Conservation (phyloP, 2,329 filamentous ascomycete species). For the Ilyonectria sp. region DNA sequence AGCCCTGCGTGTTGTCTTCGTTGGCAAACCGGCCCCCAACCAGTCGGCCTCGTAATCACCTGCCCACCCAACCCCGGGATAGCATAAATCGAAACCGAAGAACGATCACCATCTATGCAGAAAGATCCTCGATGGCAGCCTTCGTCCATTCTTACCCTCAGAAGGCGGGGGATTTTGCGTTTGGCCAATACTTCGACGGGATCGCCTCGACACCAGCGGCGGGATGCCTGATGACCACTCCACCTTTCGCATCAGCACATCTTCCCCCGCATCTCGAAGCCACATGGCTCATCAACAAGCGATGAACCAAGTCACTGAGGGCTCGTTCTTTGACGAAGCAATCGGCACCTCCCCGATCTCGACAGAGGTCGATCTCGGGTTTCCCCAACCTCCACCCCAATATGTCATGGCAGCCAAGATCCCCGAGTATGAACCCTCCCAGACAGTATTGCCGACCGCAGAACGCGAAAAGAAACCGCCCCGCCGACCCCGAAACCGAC, state of each 20-base stretch:
- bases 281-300: conserved; percentile 36
- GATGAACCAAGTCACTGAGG: conserved; percentile 36
- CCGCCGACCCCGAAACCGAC: conserved; percentile 28
- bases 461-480: conserved; percentile 32
- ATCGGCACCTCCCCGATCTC: conserved; percentile 35
- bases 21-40: background rate
- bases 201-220: conserved; percentile 23
- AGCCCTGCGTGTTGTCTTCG: background rate
- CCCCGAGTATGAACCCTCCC: conserved; percentile 18
- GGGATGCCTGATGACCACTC: conserved; percentile 37
- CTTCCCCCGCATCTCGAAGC: conserved; percentile 19
- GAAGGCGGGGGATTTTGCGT: background rate
- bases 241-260: conserved; percentile 35
- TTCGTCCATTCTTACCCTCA: too few relatives aligned
- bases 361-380: conserved; percentile 27
- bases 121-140: too few relatives aligned
- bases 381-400: conserved; percentile 34
- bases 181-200: conserved; percentile 18
- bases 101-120: too few relatives aligned
- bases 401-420: conserved; percentile 24
- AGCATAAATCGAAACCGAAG: background rate
- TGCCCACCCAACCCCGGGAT: background rate
- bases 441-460: conserved; percentile 27
- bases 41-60: conserved; percentile 2
- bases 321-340: conserved; percentile 48